Base-by-base conservation (phyloP, 1,284 basidiomycete species). In the Pseudozyma flocculosa region DNA sequence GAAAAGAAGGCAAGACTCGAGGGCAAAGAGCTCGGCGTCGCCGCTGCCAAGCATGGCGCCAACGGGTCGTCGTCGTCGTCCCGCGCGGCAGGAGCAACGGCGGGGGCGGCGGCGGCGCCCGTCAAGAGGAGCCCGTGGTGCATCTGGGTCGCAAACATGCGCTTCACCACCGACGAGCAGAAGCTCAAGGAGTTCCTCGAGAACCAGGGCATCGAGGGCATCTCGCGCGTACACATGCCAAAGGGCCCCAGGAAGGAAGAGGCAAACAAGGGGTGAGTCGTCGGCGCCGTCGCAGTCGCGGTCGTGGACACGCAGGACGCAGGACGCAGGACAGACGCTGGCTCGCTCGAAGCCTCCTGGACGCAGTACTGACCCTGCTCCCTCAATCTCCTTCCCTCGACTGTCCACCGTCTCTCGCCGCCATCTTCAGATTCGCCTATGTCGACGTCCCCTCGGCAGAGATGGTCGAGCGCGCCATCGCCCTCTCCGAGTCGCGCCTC, bases 361-460 rank as follows among this genome's bases (percentile, higher is more conserved):
- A 11, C 26, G 5, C 26, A 7, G 26, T 29, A 29, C 26, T 29
- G 26, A 29, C 26, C 7, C 11, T 11, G 7, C 5, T 5, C 26
- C 11, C 7, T 29, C 26, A 29, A n/a, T n/a, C n/a, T 29, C 26
- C 26, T 29, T 29, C 26, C 26, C 26, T n/a, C n/a, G n/a, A n/a
- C n/a, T n/a, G n/a, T n/a, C n/a, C n/a, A n/a, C n/a, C n/a, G n/a
- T n/a, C n/a, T n/a, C n/a, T n/a, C n/a, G n/a, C 26, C 11, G 26
- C 26, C 26, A 11, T 11, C 26, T 29, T 29, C 8, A 96, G 93
- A 34, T 98, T 92, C 78, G 94, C 93, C 23, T 97, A 97, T 80
- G 87, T 96, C 56, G 94, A 98, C 80, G 92, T 98, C 77, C 84
- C 86, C 2, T 87, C 86, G 1, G 81, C 84, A 1, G 89, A 90